Conservation (phyloP, 371 early-diverging fungal genomes). For the Syncephalis plumigaleata region DNA sequence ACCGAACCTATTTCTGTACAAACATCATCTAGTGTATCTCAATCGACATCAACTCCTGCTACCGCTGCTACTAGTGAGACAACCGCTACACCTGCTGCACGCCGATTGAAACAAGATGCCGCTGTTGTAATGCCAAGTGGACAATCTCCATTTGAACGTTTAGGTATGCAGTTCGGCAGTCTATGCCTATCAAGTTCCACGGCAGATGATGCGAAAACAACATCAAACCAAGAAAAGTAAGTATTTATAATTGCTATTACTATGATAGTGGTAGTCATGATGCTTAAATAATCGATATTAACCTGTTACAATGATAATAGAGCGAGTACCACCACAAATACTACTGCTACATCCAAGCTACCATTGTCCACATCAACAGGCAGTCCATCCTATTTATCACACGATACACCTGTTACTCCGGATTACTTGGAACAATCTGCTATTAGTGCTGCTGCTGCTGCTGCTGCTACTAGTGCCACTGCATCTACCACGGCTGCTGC, state of each 20-base stretch:
- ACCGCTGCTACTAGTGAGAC: conserved; percentile 31
- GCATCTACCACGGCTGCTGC: conserved; percentile 8
- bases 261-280: too few relatives aligned
- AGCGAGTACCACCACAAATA: neutral
- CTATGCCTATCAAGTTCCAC: conserved; percentile 34
- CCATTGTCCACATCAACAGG: too few relatives aligned
- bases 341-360: neutral
- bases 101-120: conserved; percentile 62
- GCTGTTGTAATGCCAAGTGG: conserved; percentile 72
- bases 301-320: neutral
- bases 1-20: too few relatives aligned
- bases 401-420: neutral
- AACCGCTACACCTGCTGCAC: conserved; percentile 15
- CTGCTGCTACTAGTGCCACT: conserved; percentile 7
- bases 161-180: conserved; percentile 70
- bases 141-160: conserved; percentile 34
- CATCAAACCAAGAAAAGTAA: neutral
- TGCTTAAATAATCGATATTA: too few relatives aligned
- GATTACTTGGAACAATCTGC: conserved; percentile 3
- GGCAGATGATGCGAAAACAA: conserved; percentile 10
- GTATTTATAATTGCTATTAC: too few relatives aligned
- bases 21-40: neutral
- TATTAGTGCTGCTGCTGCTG: conserved; percentile 7
- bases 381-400: neutral
- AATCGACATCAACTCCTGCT: conserved; percentile 3